These are phyloP conservation scores for Stagonosporopsis vannaccii DNA, from an alignment of 2,329 filamentous ascomycete species.

Conservation along the genomic window DNA sequence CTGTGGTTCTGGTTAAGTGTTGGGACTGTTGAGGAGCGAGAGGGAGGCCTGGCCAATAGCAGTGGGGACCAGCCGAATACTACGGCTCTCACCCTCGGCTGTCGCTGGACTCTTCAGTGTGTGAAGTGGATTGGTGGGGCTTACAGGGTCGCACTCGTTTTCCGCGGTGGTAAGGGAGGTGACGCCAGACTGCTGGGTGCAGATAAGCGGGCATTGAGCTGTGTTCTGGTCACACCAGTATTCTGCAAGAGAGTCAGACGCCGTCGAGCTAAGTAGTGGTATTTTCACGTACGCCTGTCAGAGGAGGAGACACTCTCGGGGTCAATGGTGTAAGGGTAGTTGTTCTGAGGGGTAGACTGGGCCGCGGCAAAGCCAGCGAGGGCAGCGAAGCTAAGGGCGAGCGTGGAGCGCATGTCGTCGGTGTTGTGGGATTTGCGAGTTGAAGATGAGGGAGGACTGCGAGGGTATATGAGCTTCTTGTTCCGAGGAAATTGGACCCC, in stretches of 20 bases:
- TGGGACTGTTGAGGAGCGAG: conserved; percentile 12
- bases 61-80: background rate
- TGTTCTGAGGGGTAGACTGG: conserved; percentile 42
- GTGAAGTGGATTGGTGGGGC: background rate
- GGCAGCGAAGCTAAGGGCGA: conserved; percentile 61
- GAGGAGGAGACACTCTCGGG: conserved; percentile 65
- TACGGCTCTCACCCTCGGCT: background rate
- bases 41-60: conserved; percentile 5
- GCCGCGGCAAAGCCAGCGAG: conserved; percentile 61
- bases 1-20: background rate
- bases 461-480: conserved; percentile 9
- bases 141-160: conserved; percentile 74
- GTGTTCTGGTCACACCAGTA: conserved; percentile 71
- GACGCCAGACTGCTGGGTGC: conserved; percentile 65
- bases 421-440: conserved; percentile 14
- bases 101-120: background rate
- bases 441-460: conserved; percentile 7
- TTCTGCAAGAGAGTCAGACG: conserved; percentile 51
- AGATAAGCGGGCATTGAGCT: conserved; percentile 74
- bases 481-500: conserved; percentile 9
- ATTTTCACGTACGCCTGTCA: conserved; percentile 58
- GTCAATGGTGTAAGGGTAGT: conserved; percentile 62
- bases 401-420: conserved; percentile 55
- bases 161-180: conserved; percentile 55
- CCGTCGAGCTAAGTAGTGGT: background rate